These are phyloP conservation scores for Plasmopara muralis DNA, from an alignment of 352 stramenopile genomes.

Conservation along the genomic window DNA sequence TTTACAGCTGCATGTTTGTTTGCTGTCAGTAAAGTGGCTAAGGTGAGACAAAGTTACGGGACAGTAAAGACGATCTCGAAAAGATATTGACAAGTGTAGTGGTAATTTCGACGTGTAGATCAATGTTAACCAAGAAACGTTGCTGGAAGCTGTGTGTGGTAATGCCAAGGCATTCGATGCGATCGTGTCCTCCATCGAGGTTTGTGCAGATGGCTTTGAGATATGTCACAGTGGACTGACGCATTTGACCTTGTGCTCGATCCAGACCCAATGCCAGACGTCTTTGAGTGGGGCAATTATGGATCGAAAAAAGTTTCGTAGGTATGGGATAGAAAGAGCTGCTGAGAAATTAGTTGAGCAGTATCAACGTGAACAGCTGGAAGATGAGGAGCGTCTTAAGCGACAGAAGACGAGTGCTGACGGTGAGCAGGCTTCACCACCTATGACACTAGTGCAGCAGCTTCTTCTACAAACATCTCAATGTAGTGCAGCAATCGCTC, in stretches of 20 bases:
- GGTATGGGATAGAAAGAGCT: constrained; percentile 11
- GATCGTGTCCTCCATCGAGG: constrained; percentile 65
- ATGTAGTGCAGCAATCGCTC: neutral
- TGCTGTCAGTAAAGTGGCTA: constrained; percentile 57
- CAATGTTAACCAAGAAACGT: constrained; percentile 46
- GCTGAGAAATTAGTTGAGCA: constrained; percentile 14
- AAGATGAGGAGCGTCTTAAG: constrained; percentile 27
- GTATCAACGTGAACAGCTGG: constrained; percentile 16
- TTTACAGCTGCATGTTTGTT: constrained; percentile 65
- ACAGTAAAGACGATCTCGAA: constrained; percentile 4
- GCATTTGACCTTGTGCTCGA: neutral
- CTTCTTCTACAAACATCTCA: constrained; percentile 17
- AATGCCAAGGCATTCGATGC: constrained; percentile 55
- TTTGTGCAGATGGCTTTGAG: constrained; percentile 6
- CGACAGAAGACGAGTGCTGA: constrained; percentile 12
- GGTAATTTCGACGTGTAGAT: constrained; percentile 23
- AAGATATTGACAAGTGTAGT: constrained; percentile 6
- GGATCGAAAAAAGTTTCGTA: constrained; percentile 28
- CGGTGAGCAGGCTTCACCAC: constrained; percentile 6
- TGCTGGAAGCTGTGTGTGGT: constrained; percentile 54
- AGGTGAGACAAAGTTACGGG: constrained; percentile 16
- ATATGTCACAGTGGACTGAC: neutral
- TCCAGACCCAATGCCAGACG: constrained; percentile 33
- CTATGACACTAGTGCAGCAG: constrained; percentile 16
- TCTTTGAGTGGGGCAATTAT: constrained; percentile 37